These are phyloP conservation scores for Backusella macrospora DNA, from an alignment of 192 early-diverging fungal genomes.

Conservation along the genomic window DNA sequence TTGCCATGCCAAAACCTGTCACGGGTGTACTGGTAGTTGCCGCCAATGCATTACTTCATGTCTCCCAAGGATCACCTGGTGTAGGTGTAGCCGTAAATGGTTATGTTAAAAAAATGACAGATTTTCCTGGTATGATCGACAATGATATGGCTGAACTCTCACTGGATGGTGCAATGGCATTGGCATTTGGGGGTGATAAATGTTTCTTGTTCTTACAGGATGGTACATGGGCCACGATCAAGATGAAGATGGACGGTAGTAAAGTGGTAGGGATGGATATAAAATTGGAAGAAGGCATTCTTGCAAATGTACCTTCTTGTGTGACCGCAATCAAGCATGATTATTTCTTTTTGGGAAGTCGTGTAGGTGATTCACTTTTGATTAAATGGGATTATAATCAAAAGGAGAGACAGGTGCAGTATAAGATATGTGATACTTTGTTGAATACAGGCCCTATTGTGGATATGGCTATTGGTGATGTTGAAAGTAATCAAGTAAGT, in stretches of 20 bases:
- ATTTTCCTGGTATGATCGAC: conserved; percentile 49
- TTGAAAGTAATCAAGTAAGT: conserved; percentile 46
- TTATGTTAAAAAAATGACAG: conserved; percentile 56
- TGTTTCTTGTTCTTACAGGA: conserved; percentile 70
- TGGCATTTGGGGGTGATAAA: conserved; percentile 71
- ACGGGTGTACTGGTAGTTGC: conserved; percentile 85
- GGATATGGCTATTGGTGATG: conserved; percentile 73
- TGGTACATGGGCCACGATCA: conserved; percentile 75
- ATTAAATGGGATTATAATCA: conserved; percentile 57
- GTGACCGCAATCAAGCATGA: conserved; percentile 47
- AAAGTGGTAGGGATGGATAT: conserved; percentile 77
- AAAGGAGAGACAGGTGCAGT: conserved; percentile 30
- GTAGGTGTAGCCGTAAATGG: conserved; percentile 74
- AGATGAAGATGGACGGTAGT: conserved; percentile 74
- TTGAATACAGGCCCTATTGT: conserved; percentile 78
- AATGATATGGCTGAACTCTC: conserved; percentile 63
- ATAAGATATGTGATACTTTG: conserved; percentile 78
- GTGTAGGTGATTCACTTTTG: conserved; percentile 70
- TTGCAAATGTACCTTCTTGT: conserved; percentile 56
- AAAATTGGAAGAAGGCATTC: conserved; percentile 28
- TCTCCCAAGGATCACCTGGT: conserved; percentile 83
- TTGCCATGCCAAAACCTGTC: conserved; percentile 80
- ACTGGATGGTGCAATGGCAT: conserved; percentile 67
- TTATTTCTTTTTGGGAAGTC: conserved; percentile 74
- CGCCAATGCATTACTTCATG: conserved; percentile 80